A percentile compares a stretch with the other conserved stretches of the same genome.
Conservation (phyloP, 164 flowering plant genomes). For the Chimonanthus salicifolius region DNA sequence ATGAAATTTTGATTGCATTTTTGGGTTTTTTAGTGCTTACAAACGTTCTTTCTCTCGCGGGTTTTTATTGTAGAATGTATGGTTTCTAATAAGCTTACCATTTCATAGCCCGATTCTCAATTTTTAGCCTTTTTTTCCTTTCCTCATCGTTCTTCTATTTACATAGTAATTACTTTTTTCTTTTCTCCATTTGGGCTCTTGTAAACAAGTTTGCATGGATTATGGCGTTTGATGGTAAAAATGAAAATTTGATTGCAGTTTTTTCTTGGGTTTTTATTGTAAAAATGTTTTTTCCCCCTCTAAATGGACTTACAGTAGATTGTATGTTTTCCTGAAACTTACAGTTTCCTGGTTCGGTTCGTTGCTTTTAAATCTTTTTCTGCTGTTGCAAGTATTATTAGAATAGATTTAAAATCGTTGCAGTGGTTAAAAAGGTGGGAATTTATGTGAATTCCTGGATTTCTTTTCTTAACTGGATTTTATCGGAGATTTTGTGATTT, state of each 20-base stretch:
- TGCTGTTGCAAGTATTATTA: background rate
- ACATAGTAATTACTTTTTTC: too few species aligned
- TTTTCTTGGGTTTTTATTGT: background rate
- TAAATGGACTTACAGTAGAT: constrained; percentile 1
- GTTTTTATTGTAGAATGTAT: background rate
- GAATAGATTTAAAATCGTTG: background rate
- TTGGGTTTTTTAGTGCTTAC: background rate
- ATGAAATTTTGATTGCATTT: background rate
- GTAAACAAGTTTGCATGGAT: background rate
- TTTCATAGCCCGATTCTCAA: background rate
- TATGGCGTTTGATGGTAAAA: background rate
- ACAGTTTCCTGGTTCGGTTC: background rate
- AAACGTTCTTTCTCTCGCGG: background rate
- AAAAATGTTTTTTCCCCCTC: background rate
- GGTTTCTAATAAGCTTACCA: background rate
- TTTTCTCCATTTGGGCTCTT: background rate
- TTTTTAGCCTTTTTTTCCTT: background rate
- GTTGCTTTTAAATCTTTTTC: too few species aligned
- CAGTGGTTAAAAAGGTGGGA: background rate
- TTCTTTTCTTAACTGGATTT: background rate
- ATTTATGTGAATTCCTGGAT: background rate
- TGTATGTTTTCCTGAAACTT: background rate
- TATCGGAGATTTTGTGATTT: background rate
- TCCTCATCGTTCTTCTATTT: too few species aligned
- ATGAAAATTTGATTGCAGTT: background rate